Base-by-base conservation (phyloP, 2,329 filamentous ascomycete genomes). In the Colletotrichum orchidophilum region DNA sequence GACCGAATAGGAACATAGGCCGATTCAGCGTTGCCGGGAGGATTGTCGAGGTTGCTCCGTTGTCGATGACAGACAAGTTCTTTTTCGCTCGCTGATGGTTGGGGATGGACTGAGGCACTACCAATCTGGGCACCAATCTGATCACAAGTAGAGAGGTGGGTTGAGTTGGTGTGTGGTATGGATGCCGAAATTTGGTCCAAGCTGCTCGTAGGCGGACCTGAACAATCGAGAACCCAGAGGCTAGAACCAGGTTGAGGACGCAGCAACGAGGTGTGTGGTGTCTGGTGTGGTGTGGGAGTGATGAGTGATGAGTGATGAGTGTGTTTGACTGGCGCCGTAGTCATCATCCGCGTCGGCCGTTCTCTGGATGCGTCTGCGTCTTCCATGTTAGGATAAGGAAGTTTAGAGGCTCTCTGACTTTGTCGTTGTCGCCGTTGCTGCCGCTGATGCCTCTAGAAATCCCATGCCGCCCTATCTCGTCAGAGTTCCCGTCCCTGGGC, bases 51-150 rank as follows among this genome's bases (percentile, higher is more conserved):
- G 42, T 29, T 12, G 58, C 58, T 29, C 26, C 58, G 42, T 61
- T n/a, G 39, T 61, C 26, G 18, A 46, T 18, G 18, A 12, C 39
- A 61, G 35, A 15, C 11, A 26, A 31, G 26, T 15, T 33, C 60
- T 3, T 70, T 29, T 15, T 65, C 11, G 35, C 9, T 49, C 24
- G 31, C 35, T 35, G 33, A 55, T 35, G 15, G 39, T 42, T 55
- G 33, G 31, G 26, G 60, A 61, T 66, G 63, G 46, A 61, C 60
- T 57, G 26, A 31, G 52, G 52, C 42, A 64, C 60, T 69, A 53
- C 59, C 60, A 53, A 64, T 39, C 42, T 29, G 42, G 53, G 54
- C 63, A 55, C 62, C 63, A 55, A 66, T 35, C 49, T 35, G 33
- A 49, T 52, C 64, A 27, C 21, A 63, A 54, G 39, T 68, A 18